These are phyloP conservation scores for Akebia trifoliata DNA, from an alignment of 164 flowering plant species.

Conservation along the genomic window DNA sequence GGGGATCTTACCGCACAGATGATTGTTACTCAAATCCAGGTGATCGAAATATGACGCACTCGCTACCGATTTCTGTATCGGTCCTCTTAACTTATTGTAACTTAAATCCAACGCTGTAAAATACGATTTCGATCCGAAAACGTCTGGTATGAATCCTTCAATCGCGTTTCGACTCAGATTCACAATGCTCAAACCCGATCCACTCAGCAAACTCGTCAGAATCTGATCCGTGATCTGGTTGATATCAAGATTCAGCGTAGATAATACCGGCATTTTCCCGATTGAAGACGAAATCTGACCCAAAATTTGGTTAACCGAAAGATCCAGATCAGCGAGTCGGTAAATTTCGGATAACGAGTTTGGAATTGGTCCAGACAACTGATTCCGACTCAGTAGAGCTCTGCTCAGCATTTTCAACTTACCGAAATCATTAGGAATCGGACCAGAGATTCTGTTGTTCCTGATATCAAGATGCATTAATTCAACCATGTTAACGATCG, in stretches of 20 bases:
- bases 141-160: slow-evolving; percentile 65
- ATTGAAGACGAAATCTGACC: slow-evolving; percentile 54
- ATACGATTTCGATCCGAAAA: slow-evolving; percentile 63
- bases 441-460: slow-evolving; percentile 58
- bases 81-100: slow-evolving; percentile 48
- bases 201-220: slow-evolving; percentile 43
- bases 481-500: slow-evolving; percentile 34
- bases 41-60: slow-evolving; percentile 68
- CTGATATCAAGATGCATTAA: slow-evolving; percentile 79
- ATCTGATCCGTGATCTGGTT: slow-evolving; percentile 55
- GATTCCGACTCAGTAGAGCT: slow-evolving; percentile 59
- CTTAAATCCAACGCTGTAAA: slow-evolving; percentile 68
- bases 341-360: slow-evolving; percentile 45
- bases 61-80: slow-evolving; percentile 53
- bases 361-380: slow-evolving; percentile 54
- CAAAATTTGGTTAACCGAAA: slow-evolving; percentile 49
- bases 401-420: slow-evolving; percentile 67
- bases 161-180: slow-evolving; percentile 67
- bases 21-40: slow-evolving; percentile 81
- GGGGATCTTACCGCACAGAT: slow-evolving; percentile 76
- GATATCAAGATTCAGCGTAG: slow-evolving; percentile 63
- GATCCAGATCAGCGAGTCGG: slow-evolving; percentile 76
- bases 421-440: slow-evolving; percentile 47
- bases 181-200: slow-evolving; percentile 46
- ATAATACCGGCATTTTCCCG: slow-evolving; percentile 64